Evolutionary conservation across 768 basidiomycete species (phyloP), one percentile per base, ranked within the genome.

Genomic region (Naganishia vishniacii): DNA sequence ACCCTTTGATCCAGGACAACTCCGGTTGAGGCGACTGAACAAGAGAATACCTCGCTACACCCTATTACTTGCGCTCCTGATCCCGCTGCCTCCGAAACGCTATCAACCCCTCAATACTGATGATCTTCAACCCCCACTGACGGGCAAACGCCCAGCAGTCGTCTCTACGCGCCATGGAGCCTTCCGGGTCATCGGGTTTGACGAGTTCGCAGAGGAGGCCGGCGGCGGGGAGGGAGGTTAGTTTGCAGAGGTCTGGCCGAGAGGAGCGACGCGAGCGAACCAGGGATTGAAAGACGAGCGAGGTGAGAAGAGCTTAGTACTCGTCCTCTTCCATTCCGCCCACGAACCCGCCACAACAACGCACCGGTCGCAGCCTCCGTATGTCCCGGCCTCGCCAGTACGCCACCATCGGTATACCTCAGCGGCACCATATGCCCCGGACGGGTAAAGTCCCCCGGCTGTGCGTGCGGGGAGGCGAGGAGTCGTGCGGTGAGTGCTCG

Each of bases 371-470:
- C 86, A 49, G 87, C 83, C 76, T 99, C 95, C 0, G 95, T 99
- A 79, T 99, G 95, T 0, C 95, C 95, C 71, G 84, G 85, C 47
- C 95, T 84, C n/a, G 82, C 82, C 62, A 91, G 81, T 3, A 91
- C 86, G 15, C 95, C 95, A 8, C 91, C 91, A 1, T 83, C 80
- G 4, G 86, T 85, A 13, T 91, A 89, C 47, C 93, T 86, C 29
- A 99, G 80, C 26, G 95, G 93, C 0, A 97, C 91, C 82, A 97
- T 83, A 73, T 99, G 95, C 4, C 95, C 95, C 11, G 95, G 95
- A 13, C 93, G 85, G 1, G 85, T 85, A 75, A 99, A 94, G 69
- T 94, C 88, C 23, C 81, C 78, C 16, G 88, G 79, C 0, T 72
- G 74, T 16, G 82, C 77, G 13, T 78, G 71, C 5, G 84, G 51